These are phyloP conservation scores for Arthroderma uncinatum DNA, from an alignment of 2,329 filamentous ascomycete species.

Conservation along the genomic window DNA sequence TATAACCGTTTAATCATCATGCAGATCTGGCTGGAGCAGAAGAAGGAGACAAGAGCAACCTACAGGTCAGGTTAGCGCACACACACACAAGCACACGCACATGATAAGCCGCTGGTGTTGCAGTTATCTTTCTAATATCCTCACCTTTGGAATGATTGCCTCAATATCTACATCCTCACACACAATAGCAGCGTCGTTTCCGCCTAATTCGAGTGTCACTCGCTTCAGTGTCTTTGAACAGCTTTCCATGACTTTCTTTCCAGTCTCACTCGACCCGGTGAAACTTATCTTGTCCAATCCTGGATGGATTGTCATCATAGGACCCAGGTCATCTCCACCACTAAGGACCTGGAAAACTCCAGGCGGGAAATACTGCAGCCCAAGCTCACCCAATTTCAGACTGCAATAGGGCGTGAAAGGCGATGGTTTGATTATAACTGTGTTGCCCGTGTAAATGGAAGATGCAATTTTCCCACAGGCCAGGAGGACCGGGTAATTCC, in stretches of 20 bases:
- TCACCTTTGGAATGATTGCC: conserved; percentile 36
- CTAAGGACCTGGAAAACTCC: conserved; percentile 53
- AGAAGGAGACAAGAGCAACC: conserved; percentile 19
- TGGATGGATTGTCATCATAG: conserved; percentile 48
- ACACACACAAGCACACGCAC: too few species aligned
- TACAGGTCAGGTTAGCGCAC: not conserved
- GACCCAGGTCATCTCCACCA: conserved; percentile 51
- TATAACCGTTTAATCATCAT: conserved; percentile 46
- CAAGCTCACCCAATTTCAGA: conserved; percentile 52
- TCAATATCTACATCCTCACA: conserved; percentile 47
- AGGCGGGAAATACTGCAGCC: conserved; percentile 46
- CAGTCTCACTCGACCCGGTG: conserved; percentile 50
- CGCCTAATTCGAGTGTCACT: conserved; percentile 51
- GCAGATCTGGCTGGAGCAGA: conserved; percentile 42
- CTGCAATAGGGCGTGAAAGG: conserved; percentile 26
- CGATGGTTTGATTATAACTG: conserved; percentile 47
- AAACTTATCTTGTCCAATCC: conserved; percentile 53
- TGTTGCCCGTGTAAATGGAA: conserved; percentile 47
- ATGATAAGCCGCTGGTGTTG: not conserved
- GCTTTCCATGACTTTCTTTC: conserved; percentile 51
- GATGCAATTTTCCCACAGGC: conserved; percentile 46
- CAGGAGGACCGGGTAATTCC: conserved; percentile 34
- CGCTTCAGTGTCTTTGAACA: conserved; percentile 49
- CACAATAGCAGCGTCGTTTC: conserved; percentile 52
- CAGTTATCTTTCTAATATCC: not conserved